Evolutionary conservation across 73 alveolate genomes (phyloP).

Genomic region (Uronychia setigera): DNA sequence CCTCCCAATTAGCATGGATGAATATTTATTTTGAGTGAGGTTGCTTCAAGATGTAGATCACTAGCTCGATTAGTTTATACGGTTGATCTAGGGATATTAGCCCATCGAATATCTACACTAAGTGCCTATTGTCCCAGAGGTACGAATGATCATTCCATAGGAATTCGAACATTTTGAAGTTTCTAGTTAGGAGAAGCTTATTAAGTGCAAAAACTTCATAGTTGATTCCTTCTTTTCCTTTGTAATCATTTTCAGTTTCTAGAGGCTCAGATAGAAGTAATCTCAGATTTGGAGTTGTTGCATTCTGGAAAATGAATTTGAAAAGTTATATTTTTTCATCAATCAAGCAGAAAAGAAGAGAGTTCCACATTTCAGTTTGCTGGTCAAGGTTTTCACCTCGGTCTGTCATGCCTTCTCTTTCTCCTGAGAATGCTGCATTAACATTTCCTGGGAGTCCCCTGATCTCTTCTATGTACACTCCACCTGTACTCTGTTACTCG

Average conservation of each 20-base stretch:
- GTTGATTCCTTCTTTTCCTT: not conserved
- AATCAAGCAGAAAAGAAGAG: not conserved
- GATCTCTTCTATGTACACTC: not conserved
- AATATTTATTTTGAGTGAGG: not conserved
- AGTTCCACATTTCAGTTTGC: not conserved
- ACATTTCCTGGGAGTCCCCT: not conserved
- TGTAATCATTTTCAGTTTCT: not conserved
- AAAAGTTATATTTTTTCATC: not conserved
- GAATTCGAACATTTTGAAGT: not conserved
- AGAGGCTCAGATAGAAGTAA: not conserved
- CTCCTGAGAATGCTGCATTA: not conserved
- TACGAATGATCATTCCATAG: not conserved
- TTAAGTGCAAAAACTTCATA: not conserved
- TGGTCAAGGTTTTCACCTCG: not conserved
- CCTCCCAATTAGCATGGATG: not conserved
- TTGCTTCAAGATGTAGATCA: not conserved
- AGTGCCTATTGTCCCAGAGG: not conserved
- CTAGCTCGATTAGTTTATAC: not conserved
- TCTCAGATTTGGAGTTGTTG: not conserved
- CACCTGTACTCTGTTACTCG: not conserved
- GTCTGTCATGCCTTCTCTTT: not conserved
- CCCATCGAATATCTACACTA: not conserved
- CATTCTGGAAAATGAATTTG: not conserved
- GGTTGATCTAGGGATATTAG: not conserved
- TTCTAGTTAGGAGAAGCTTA: not conserved